Evolutionary conservation across 495 filamentous ascomycete genomes (phyloP).

Genomic region (Copromyces sp.): DNA sequence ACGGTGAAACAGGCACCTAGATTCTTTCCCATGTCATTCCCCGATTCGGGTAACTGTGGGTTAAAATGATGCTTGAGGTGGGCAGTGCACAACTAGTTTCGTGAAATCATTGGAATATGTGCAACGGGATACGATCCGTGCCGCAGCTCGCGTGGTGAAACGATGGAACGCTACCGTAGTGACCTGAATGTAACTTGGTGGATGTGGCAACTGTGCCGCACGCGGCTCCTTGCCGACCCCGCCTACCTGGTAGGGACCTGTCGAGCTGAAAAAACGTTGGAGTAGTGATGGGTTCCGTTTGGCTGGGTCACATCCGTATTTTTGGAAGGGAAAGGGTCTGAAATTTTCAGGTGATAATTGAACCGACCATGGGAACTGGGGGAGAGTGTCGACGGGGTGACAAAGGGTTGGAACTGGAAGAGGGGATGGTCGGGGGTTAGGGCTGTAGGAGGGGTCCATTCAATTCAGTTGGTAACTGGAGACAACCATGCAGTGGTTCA

Average conservation of each 20-base stretch:
- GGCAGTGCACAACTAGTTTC: not conserved
- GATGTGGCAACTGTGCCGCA: not conserved
- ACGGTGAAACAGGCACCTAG: not conserved
- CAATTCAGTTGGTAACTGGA: not conserved
- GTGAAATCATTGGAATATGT: not conserved
- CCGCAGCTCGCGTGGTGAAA: not conserved
- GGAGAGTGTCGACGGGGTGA: not conserved
- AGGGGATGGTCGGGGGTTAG: not conserved
- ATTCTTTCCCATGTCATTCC: not conserved
- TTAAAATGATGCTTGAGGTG: not conserved
- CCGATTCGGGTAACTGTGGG: not conserved
- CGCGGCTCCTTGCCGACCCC: not conserved
- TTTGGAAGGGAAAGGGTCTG: not conserved
- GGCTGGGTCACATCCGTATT: not conserved
- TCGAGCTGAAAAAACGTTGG: not conserved
- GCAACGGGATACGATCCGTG: not conserved
- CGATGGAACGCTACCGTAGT: not conserved
- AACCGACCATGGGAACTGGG: not conserved
- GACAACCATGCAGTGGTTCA: not conserved
- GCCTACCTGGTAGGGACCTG: no score
- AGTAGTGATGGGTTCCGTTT: not conserved
- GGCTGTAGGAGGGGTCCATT: not conserved
- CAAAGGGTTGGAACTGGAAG: not conserved
- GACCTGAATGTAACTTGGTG: not conserved
- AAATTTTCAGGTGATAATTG: not conserved